phyloP scores from a whole-genome alignment of 345 rosid species.

The Aquilaria malaccensis region DNA sequence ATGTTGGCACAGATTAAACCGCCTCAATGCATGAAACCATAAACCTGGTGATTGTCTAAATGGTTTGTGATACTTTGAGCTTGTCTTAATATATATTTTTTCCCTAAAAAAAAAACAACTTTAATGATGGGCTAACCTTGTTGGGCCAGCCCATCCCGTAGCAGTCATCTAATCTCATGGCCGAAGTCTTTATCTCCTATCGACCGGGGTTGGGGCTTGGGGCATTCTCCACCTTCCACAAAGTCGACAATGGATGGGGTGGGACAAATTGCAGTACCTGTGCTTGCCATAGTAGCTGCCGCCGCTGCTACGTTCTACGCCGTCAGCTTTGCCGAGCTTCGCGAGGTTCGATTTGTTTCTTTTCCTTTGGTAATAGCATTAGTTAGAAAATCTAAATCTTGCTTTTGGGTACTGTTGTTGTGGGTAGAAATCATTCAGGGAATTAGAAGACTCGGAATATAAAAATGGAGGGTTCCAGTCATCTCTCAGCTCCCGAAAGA shows the following conservation, averaged over 20 bases:
- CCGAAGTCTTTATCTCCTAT: neutral
- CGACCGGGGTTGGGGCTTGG: constrained; percentile 1
- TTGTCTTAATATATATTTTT: no score
- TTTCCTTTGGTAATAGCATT: neutral
- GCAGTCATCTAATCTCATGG: no score
- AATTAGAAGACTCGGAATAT: constrained; percentile 7
- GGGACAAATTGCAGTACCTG: constrained; percentile 9
- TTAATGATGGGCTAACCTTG: no score
- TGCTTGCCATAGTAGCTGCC: constrained; percentile 14
- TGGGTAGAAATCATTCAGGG: constrained; percentile 7
- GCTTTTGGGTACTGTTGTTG: neutral
- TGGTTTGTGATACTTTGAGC: no score
- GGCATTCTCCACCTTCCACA: neutral
- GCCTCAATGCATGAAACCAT: no score
- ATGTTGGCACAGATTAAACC: no score
- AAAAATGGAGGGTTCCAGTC: constrained; percentile 11
- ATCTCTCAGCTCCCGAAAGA: constrained; percentile 10
- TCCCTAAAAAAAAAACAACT: no score
- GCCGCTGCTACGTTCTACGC: constrained; percentile 16
- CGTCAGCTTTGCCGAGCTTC: constrained; percentile 13
- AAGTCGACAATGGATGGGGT: constrained; percentile 11
- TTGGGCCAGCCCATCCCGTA: no score
- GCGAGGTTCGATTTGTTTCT: constrained; percentile 1
- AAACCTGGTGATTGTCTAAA: no score
- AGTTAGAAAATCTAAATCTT: no score